Conservation (phyloP, 2,329 filamentous ascomycete species). For the Talaromyces verruculosus region DNA sequence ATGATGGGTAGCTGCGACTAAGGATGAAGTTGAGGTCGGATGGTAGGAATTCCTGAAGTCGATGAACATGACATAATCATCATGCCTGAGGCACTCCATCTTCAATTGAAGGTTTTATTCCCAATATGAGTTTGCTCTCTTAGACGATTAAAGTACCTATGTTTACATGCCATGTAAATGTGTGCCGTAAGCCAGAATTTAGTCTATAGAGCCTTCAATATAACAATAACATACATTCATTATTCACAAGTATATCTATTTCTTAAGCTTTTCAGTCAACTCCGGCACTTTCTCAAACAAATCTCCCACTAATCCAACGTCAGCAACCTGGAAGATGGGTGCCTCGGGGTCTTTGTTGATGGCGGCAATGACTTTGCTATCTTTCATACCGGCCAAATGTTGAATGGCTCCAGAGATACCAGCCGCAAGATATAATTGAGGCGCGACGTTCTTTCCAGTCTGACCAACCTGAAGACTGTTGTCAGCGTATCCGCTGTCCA, state of each 20-base stretch:
- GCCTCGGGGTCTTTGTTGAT: constrained; percentile 98
- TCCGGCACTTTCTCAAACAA: constrained; percentile 94
- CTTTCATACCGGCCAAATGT: constrained; percentile 98
- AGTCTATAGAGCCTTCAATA: not conserved
- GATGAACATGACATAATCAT: not conserved
- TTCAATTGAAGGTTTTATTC: not conserved
- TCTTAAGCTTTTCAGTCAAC: constrained; percentile 91
- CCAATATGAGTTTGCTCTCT: not conserved
- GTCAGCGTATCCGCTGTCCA: constrained; percentile 96
- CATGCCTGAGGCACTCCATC: not conserved
- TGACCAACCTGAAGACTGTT: constrained; percentile 98
- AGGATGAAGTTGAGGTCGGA: not conserved
- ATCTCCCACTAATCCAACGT: constrained; percentile 93
- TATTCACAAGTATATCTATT: constrained; percentile 20
- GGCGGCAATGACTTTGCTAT: constrained; percentile 97
- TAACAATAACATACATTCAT: constrained; percentile 12
- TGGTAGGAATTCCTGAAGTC: not conserved
- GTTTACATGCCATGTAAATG: not conserved
- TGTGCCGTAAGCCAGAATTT: not conserved
- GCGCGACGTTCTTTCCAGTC: constrained; percentile 97
- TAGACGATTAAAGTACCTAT: not conserved
- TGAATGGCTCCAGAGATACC: constrained; percentile 98
- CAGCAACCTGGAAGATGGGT: constrained; percentile 96
- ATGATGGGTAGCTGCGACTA: not conserved
- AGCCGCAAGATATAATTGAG: constrained; percentile 89